Base-by-base conservation (phyloP, 805 yeast genomes). In the Ogataea parapolymorpha region DNA sequence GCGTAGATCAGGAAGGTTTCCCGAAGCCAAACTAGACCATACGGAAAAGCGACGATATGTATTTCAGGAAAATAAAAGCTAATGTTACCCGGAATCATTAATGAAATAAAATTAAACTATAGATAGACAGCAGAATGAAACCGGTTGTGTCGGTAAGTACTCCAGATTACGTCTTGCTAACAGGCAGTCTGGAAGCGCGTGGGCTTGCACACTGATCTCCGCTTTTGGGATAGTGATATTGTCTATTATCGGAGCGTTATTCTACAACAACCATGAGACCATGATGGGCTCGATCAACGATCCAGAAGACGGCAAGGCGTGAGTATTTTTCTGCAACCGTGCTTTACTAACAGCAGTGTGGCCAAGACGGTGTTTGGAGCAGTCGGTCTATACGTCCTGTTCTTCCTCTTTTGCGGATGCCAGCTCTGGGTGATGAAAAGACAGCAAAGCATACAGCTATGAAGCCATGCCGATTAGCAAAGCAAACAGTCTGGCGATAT, bases 151-250 rank as follows among this genome's bases (percentile, higher is more conserved):
- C 62, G 16, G 63, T 59, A 57, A 38, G 62, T 55, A 23, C 14
- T 11, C 11, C 6, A 16, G n/a, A 11, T 14, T 3, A 7, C n/a
- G 8, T 2, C 11, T 5, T 10, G 26, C 28, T 33, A 39, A 33
- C 31, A 9, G 9, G 32, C 38, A 80, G 85, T 70, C 93, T 35
- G 85, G 80, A 20, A 82, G 86, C 58, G 98, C 99, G 17, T 91
- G 95, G 86, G 88, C 86, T 64, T 91, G 99, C 63, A 91, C 98
- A 32, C 75, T 91, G 30, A 72, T 93, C 32, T 89, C 97, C 36
- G 89, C 93, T 12, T 91, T 91, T 62, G 99, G 95, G 44, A 80
- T 91, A 25, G 83, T 88, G 33, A 93, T 91, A 42, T 75, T 91
- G 35, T 75, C 95, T 9, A 85, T 86, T 42, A 77, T 91, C 53